Base-by-base conservation (phyloP, 805 yeast species). In the Yarrowia sp. region DNA sequence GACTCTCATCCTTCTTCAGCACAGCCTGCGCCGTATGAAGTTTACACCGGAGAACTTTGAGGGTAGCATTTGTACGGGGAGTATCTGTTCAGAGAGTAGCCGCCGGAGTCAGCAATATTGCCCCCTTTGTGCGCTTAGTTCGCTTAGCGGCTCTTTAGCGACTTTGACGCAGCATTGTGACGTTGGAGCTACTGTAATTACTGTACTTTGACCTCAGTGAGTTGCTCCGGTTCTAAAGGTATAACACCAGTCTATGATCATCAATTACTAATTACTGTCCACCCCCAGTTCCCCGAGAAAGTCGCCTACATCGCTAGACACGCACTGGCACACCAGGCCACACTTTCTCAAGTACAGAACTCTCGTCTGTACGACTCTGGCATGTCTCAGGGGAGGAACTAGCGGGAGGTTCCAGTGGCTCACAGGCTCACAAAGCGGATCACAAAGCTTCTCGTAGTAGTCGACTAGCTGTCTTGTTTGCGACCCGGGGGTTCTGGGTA, bases 361-460 rank as follows among this genome's bases (percentile, higher is more conserved):
- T 5, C 24, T 18, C 18, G 35, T 14, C 16, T 16, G 51, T 2
- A 27, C 18, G 6, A 44, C 51, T 8, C 38, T n/a, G 14, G 19
- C 9, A 13, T 47, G 55, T 31, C 38, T 31, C 55, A 47, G 6
- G 14, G 55, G 55, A 12, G 19, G 4, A 1, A 27, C 55, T 14
- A 46, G 19, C 3, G 53, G 53, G 27, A 29, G 25, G 12, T 31
- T 19, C 53, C 53, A 46, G 13, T n/a, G 36, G 9, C 53, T 31
- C 18, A 47, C 27, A 4, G 38, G 55, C 25, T n/a, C 38, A 46
- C 53, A 46, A 4, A 46, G 36, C 4, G 55, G 38, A 14, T 32
- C 38, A 47, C 55, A 47, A 14, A 47, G 55, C 25, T 21, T 47
- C 38, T 31, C 55, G 55, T 31, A 47, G 8, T 2, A 31, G 55